These are phyloP conservation scores for Stromatinia cepivora DNA, from an alignment of 2,329 filamentous ascomycete genomes.

Conservation along the genomic window DNA sequence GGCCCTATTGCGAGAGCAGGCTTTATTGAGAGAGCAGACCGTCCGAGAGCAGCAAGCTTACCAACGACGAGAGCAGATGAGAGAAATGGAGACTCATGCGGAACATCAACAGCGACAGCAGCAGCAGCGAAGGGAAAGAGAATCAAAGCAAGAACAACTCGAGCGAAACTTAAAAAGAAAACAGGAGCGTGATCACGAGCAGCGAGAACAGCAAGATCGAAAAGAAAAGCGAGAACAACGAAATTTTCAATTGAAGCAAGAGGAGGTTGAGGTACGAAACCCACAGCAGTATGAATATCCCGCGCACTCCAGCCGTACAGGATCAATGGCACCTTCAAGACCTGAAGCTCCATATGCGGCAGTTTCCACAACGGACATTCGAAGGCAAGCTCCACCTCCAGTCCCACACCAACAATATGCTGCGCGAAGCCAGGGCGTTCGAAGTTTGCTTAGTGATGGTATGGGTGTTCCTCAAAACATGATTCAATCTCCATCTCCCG, in stretches of 20 bases:
- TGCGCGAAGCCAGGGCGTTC: slow-evolving; percentile 32
- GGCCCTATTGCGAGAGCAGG: neutral
- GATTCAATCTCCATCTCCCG: slow-evolving; percentile 35
- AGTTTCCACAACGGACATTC: slow-evolving; percentile 1
- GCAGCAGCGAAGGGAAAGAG: slow-evolving; percentile 9
- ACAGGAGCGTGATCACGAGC: slow-evolving; percentile 23
- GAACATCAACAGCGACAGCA: neutral
- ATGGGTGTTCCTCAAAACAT: slow-evolving; percentile 29
- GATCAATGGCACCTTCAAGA: slow-evolving; percentile 31
- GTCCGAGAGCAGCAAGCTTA: slow-evolving; percentile 1
- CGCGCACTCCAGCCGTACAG: slow-evolving; percentile 30
- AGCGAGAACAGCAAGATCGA: slow-evolving; percentile 23
- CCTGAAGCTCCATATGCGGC: slow-evolving; percentile 29
- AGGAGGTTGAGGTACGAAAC: slow-evolving; percentile 38
- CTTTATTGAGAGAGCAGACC: neutral
- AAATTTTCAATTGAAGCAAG: slow-evolving; percentile 39
- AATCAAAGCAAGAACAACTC: slow-evolving; percentile 6
- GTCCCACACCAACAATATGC: slow-evolving; percentile 29
- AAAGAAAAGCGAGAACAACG: slow-evolving; percentile 32
- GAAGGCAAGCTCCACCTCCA: slow-evolving; percentile 32
- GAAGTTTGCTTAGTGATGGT: slow-evolving; percentile 36
- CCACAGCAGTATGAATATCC: slow-evolving; percentile 42
- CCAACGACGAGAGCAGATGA: slow-evolving; percentile 1
- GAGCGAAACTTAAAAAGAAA: slow-evolving; percentile 23
- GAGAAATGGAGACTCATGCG: slow-evolving; percentile 11